These are phyloP conservation scores for Penicillium polonicum DNA, from an alignment of 2,329 filamentous ascomycete species.

Conservation along the genomic window DNA sequence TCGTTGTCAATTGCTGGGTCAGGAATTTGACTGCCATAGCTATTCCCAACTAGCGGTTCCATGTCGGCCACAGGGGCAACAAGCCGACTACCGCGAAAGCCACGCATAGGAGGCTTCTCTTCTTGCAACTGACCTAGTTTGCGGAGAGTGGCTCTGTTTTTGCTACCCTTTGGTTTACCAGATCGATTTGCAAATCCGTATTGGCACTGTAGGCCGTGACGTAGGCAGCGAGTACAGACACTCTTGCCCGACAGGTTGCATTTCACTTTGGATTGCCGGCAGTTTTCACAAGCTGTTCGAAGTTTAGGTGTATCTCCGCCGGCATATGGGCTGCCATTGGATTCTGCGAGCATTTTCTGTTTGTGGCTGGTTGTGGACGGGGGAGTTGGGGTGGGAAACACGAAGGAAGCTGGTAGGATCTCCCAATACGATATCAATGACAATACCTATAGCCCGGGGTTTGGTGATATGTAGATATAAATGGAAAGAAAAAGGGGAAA, in stretches of 20 bases:
- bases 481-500: conserved; percentile 1
- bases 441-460: background rate
- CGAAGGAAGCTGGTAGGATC: background rate
- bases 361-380: background rate
- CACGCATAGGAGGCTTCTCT: conserved; percentile 25
- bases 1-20: conserved; percentile 20
- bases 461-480: conserved; percentile 6
- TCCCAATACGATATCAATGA: background rate
- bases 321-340: conserved; percentile 23
- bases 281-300: conserved; percentile 41
- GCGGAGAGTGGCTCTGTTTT: conserved; percentile 39
- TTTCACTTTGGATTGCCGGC: conserved; percentile 43
- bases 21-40: conserved; percentile 9
- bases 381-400: background rate
- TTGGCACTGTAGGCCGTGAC: conserved; percentile 38
- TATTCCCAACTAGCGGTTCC: conserved; percentile 7
- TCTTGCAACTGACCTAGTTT: conserved; percentile 39
- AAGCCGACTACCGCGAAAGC: conserved; percentile 17
- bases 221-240: conserved; percentile 39
- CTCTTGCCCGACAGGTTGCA: conserved; percentile 39
- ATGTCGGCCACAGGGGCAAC: conserved; percentile 15
- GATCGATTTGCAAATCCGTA: conserved; percentile 42
- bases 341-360: conserved; percentile 30
- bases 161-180: conserved; percentile 42
- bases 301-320: conserved; percentile 35